Conservation (phyloP, 2,329 filamentous ascomycete species). For the Aspergillus sp. region DNA sequence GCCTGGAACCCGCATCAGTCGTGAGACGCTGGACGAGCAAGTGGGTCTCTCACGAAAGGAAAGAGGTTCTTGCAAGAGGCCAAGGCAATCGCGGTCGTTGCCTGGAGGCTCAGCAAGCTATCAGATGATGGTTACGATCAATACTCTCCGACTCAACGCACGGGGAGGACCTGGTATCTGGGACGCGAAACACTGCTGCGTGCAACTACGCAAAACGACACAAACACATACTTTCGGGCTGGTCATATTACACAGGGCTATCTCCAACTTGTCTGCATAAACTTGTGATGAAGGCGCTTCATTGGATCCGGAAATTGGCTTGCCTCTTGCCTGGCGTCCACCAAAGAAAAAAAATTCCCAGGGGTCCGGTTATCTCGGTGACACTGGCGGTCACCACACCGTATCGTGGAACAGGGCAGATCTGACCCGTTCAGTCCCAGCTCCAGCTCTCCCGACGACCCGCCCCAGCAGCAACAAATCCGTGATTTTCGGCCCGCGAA, state of each 20-base stretch:
- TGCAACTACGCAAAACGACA: not conserved
- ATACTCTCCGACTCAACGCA: not conserved
- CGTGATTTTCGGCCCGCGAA: not conserved
- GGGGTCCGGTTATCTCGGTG: not conserved
- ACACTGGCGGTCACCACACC: not conserved
- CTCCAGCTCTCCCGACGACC: not conserved
- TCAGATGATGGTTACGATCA: not conserved
- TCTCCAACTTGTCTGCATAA: not conserved
- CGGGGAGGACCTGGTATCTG: not conserved
- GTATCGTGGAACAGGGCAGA: not conserved
- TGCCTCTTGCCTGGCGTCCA: not conserved
- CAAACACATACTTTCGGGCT: not conserved
- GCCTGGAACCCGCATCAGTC: conserved; percentile 20
- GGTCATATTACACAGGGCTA: not conserved
- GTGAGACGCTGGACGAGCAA: conserved; percentile 5
- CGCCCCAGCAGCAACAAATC: not conserved
- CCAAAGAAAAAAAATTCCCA: not conserved
- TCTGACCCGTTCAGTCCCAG: not conserved
- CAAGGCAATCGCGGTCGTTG: not conserved
- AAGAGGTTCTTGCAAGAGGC: not conserved
- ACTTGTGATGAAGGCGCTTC: not conserved
- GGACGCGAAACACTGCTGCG: not conserved
- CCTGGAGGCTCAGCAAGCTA: not conserved
- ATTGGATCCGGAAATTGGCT: not conserved
- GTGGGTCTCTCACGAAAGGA: not conserved